Evolutionary conservation across 805 yeast genomes (phyloP).

Genomic region (Cyberlindnera subsufficiens): DNA sequence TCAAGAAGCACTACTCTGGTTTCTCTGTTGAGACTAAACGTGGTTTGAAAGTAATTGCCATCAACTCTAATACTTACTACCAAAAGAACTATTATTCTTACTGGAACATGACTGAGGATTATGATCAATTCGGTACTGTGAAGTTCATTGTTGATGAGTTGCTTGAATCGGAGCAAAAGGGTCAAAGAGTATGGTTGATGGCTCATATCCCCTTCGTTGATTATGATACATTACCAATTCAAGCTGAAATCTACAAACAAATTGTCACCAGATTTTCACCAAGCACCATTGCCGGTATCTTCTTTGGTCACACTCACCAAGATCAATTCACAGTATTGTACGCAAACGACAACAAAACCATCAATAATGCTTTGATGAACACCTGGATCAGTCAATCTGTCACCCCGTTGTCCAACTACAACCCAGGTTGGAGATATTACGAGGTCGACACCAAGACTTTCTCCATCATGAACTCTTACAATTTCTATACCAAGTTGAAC

Average conservation of each 20-base stretch:
- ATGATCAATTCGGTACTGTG: slow-evolving; percentile 60
- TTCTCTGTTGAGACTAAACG: slow-evolving; percentile 48
- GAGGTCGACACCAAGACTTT: slow-evolving; percentile 58
- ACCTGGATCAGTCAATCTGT: slow-evolving; percentile 66
- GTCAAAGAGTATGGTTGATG: slow-evolving; percentile 67
- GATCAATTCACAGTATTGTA: slow-evolving; percentile 63
- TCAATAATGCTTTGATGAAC: slow-evolving; percentile 43
- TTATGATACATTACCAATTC: slow-evolving; percentile 56
- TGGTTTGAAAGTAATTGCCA: slow-evolving; percentile 54
- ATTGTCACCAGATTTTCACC: slow-evolving; percentile 66
- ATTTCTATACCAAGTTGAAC: slow-evolving; percentile 55
- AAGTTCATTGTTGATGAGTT: slow-evolving; percentile 57
- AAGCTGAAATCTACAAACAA: slow-evolving; percentile 47
- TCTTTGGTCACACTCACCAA: slow-evolving; percentile 67
- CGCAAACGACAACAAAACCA: slow-evolving; percentile 37
- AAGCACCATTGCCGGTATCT: slow-evolving; percentile 58
- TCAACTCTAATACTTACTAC: slow-evolving; percentile 67
- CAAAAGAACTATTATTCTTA: slow-evolving; percentile 54
- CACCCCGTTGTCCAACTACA: slow-evolving; percentile 52
- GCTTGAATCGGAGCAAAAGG: slow-evolving; percentile 47
- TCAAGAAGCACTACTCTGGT: slow-evolving; percentile 50
- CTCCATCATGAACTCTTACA: slow-evolving; percentile 53
- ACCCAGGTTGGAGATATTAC: slow-evolving; percentile 72
- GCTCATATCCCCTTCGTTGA: slow-evolving; percentile 60
- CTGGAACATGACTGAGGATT: slow-evolving; percentile 39